phyloP scores from a whole-genome alignment of 495 filamentous ascomycete species.

The Penicillium longicatenatum region DNA sequence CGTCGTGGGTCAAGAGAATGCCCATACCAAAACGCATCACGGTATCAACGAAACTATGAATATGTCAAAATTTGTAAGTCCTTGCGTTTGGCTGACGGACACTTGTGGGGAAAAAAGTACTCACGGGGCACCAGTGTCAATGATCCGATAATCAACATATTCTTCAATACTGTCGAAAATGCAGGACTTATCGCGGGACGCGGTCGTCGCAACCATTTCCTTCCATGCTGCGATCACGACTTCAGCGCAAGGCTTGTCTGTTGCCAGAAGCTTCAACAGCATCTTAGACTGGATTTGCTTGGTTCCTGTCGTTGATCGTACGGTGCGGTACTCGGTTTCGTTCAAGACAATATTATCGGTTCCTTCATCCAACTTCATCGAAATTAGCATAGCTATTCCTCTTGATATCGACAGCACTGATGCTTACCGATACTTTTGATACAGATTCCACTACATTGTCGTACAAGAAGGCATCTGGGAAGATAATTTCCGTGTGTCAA shows the following conservation, averaged over 20 bases:
- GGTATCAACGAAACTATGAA: slow-evolving; percentile 18
- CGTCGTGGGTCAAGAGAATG: slow-evolving; percentile 18
- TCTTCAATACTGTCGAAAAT: slow-evolving; percentile 22
- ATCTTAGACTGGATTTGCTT: slow-evolving; percentile 32
- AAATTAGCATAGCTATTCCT: not conserved
- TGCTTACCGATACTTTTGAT: slow-evolving; percentile 19
- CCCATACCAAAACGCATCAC: slow-evolving; percentile 30
- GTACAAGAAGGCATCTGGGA: slow-evolving; percentile 24
- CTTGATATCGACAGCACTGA: no score
- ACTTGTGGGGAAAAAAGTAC: slow-evolving; percentile 10
- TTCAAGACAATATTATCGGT: slow-evolving; percentile 22
- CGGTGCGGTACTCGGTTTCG: slow-evolving; percentile 30
- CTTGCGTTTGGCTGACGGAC: not conserved
- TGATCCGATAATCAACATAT: slow-evolving; percentile 28
- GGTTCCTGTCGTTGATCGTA: slow-evolving; percentile 23
- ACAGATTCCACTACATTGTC: slow-evolving; percentile 30
- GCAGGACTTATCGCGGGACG: slow-evolving; percentile 22
- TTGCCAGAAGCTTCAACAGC: slow-evolving; percentile 25
- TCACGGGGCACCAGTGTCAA: slow-evolving; percentile 29
- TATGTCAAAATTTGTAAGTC: not conserved
- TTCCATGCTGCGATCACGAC: slow-evolving; percentile 26
- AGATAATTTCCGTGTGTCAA: not conserved
- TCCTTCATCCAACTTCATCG: slow-evolving; percentile 18
- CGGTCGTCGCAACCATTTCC: slow-evolving; percentile 26
- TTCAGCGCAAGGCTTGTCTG: slow-evolving; percentile 24